These are phyloP conservation scores for Adenanthera pavonina DNA, from an alignment of 306 rosid species.

Conservation along the genomic window DNA sequence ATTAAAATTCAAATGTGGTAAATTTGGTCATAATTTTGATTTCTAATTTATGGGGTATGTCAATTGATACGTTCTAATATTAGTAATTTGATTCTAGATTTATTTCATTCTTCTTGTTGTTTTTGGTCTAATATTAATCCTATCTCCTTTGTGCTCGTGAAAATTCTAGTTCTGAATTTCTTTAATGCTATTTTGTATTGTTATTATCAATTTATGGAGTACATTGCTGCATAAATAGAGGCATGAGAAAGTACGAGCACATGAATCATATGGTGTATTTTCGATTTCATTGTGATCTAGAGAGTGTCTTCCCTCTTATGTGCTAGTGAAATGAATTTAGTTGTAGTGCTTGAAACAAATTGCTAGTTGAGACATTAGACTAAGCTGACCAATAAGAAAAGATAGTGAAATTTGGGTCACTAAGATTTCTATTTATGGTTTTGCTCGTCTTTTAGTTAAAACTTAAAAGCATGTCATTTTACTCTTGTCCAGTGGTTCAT, in stretches of 20 bases:
- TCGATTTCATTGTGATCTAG: neutral
- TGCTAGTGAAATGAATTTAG: neutral
- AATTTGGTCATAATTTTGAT: neutral
- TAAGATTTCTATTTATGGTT: neutral
- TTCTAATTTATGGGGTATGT: neutral
- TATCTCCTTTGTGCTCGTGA: neutral
- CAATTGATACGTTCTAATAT: constrained; percentile 17
- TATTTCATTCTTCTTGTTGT: constrained; percentile 55
- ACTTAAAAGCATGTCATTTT: neutral
- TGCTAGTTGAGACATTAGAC: neutral
- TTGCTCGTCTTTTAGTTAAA: neutral
- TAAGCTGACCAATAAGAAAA: neutral
- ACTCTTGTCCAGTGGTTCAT: neutral
- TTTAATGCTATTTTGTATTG: neutral
- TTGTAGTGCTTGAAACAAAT: neutral
- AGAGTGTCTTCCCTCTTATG: neutral
- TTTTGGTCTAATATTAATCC: constrained; percentile 61
- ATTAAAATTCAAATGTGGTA: neutral
- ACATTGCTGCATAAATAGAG: neutral
- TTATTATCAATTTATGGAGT: neutral
- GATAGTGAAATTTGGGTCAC: constrained; percentile 2
- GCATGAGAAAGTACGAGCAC: neutral
- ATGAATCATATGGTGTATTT: neutral
- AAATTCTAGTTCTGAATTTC: neutral
- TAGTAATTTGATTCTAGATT: constrained; percentile 57